phyloP scores from a whole-genome alignment of 352 stramenopile species.

The Phytophthora constricta region DNA sequence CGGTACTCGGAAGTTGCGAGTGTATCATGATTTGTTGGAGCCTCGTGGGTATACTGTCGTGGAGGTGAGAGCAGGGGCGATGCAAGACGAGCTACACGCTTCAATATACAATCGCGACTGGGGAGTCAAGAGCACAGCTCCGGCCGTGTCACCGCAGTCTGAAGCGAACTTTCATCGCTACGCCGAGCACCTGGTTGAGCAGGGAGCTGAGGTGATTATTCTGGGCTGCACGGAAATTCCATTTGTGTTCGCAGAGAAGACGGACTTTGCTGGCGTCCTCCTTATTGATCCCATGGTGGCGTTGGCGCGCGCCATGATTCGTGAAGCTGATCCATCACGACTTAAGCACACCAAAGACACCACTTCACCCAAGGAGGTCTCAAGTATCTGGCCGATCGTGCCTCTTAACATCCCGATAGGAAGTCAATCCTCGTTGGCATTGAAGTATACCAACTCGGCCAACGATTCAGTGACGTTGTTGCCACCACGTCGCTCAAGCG shows the following conservation, averaged over 20 bases:
- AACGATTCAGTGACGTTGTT: not conserved
- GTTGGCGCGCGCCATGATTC: slow-evolving; percentile 76
- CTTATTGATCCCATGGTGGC: slow-evolving; percentile 82
- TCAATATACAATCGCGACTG: slow-evolving; percentile 77
- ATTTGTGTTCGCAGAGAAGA: slow-evolving; percentile 68
- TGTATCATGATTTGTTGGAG: slow-evolving; percentile 77
- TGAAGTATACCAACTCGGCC: slow-evolving; percentile 2
- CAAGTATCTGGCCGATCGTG: slow-evolving; percentile 17
- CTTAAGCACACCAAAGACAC: slow-evolving; percentile 40
- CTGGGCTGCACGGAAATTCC: slow-evolving; percentile 84
- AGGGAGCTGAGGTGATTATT: slow-evolving; percentile 69
- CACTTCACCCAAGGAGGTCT: slow-evolving; percentile 6
- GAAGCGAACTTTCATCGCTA: slow-evolving; percentile 73
- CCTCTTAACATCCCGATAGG: slow-evolving; percentile 1
- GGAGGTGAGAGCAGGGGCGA: slow-evolving; percentile 45
- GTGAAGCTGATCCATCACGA: slow-evolving; percentile 55
- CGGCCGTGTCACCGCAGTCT: slow-evolving; percentile 53
- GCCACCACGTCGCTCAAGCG: slow-evolving; percentile 4
- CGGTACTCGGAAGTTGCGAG: slow-evolving; percentile 60
- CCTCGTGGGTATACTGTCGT: slow-evolving; percentile 63
- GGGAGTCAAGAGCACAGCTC: slow-evolving; percentile 80
- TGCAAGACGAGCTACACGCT: slow-evolving; percentile 73
- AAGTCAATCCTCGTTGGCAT: not conserved
- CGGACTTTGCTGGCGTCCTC: slow-evolving; percentile 43
- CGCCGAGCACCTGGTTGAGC: slow-evolving; percentile 45